phyloP scores from a whole-genome alignment of 2,329 filamentous ascomycete genomes.

The Phaeosphaeria sp. region DNA sequence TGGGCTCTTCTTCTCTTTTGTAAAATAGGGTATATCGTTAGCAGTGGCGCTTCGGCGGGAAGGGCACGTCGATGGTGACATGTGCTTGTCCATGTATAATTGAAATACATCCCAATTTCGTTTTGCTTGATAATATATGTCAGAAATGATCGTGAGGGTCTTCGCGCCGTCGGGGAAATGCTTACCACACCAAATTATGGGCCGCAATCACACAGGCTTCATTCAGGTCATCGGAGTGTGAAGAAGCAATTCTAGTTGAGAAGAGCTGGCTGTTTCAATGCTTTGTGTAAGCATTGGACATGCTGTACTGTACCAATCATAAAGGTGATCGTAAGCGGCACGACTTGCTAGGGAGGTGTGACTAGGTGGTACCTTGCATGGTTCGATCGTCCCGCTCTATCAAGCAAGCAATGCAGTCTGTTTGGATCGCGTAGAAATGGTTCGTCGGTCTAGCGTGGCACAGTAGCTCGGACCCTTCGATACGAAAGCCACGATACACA shows the following conservation, averaged over 20 bases:
- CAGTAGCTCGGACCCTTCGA: background rate
- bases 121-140: background rate
- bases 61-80: slow-evolving; percentile 7
- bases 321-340: no score
- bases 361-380: slow-evolving; percentile 5
- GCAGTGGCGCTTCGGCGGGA: slow-evolving; percentile 17
- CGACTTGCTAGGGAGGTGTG: no score
- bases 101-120: background rate
- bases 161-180: no score
- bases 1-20: slow-evolving; percentile 14
- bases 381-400: slow-evolving; percentile 1
- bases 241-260: no score
- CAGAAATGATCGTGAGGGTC: background rate
- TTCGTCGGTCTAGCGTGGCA: background rate
- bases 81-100: slow-evolving; percentile 13
- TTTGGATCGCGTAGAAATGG: slow-evolving; percentile 4
- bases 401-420: background rate
- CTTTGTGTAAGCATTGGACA: no score
- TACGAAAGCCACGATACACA: background rate
- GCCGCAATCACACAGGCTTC: no score
- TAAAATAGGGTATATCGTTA: slow-evolving; percentile 20
- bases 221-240: no score
- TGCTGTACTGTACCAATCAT: no score
- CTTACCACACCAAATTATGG: no score
- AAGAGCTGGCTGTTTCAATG: no score